These are phyloP conservation scores for Clonostachys sp. DNA, from an alignment of 2,329 filamentous ascomycete species.

Conservation along the genomic window DNA sequence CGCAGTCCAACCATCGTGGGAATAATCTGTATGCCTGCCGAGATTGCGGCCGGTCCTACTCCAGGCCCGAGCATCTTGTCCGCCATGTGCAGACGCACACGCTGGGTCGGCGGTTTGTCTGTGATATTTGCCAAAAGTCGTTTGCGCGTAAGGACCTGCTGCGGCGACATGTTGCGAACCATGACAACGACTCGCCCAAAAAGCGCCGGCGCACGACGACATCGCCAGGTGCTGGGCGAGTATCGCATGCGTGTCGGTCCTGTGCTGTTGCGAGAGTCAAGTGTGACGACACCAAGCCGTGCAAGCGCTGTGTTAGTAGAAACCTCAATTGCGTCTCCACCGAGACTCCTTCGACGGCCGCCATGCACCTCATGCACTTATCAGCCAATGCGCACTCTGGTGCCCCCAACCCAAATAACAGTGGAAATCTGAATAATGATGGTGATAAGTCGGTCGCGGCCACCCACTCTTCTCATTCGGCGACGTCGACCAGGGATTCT, in stretches of 20 bases:
- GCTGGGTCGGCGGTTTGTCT: constrained; percentile 42
- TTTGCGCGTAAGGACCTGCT: constrained; percentile 50
- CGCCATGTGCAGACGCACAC: constrained; percentile 46
- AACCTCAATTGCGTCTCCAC: constrained; percentile 36
- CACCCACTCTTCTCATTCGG: not conserved
- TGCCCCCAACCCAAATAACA: not conserved
- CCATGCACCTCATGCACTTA: constrained; percentile 37
- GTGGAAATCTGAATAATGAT: not conserved
- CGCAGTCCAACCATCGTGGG: constrained; percentile 11
- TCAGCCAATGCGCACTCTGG: constrained; percentile 26
- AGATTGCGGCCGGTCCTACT: constrained; percentile 46
- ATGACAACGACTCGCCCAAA: constrained; percentile 42
- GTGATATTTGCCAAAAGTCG: constrained; percentile 46
- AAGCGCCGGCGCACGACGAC: constrained; percentile 39
- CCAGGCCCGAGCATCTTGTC: constrained; percentile 48
- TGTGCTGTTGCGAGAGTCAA: constrained; percentile 49
- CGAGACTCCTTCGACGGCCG: constrained; percentile 30
- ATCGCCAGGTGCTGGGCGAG: constrained; percentile 39
- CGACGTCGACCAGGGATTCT: not conserved
- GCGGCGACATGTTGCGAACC: constrained; percentile 46
- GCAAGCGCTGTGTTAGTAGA: constrained; percentile 42
- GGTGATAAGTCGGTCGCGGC: constrained; percentile 3
- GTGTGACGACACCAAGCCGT: constrained; percentile 51
- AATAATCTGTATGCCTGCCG: constrained; percentile 42
- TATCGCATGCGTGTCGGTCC: constrained; percentile 46